These are phyloP conservation scores for Thelonectria blattea DNA, from an alignment of 2,329 filamentous ascomycete species.

Conservation along the genomic window DNA sequence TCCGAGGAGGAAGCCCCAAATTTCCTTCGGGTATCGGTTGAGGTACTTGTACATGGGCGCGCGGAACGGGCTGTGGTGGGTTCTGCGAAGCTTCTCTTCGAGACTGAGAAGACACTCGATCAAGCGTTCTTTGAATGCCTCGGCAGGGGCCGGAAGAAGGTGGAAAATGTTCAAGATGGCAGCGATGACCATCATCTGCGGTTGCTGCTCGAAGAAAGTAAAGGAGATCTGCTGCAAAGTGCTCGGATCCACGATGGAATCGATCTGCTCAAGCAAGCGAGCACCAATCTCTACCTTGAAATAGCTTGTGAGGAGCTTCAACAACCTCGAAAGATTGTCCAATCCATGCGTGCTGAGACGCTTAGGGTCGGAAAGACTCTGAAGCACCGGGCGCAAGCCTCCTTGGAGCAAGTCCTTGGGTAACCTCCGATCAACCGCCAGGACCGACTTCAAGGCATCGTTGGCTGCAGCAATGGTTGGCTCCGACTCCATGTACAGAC, in stretches of 20 bases:
- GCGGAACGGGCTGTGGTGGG: slow-evolving; percentile 89
- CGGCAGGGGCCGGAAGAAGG: slow-evolving; percentile 87
- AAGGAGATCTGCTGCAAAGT: slow-evolving; percentile 91
- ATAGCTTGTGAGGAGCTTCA: slow-evolving; percentile 94
- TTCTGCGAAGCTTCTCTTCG: slow-evolving; percentile 83
- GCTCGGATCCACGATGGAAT: slow-evolving; percentile 81
- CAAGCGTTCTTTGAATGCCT: slow-evolving; percentile 87
- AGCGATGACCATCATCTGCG: slow-evolving; percentile 91
- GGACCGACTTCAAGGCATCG: slow-evolving; percentile 83
- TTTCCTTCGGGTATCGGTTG: slow-evolving; percentile 88
- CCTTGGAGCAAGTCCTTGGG: slow-evolving; percentile 96
- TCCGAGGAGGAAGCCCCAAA: slow-evolving; percentile 79
- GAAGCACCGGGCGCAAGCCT: slow-evolving; percentile 91
- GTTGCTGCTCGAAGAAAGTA: slow-evolving; percentile 90
- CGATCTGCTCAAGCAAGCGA: slow-evolving; percentile 91
- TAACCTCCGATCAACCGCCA: slow-evolving; percentile 87
- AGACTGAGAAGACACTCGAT: slow-evolving; percentile 90
- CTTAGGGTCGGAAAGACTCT: slow-evolving; percentile 93
- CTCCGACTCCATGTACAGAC: slow-evolving; percentile 88
- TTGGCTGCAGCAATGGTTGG: slow-evolving; percentile 95
- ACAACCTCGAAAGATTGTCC: slow-evolving; percentile 85
- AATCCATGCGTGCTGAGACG: slow-evolving; percentile 87
- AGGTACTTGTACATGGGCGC: slow-evolving; percentile 90
- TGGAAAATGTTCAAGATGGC: slow-evolving; percentile 98
- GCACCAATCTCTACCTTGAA: slow-evolving; percentile 99